Base-by-base conservation (phyloP, 495 filamentous ascomycete species). In the Aspergillus carlsbadensis region DNA sequence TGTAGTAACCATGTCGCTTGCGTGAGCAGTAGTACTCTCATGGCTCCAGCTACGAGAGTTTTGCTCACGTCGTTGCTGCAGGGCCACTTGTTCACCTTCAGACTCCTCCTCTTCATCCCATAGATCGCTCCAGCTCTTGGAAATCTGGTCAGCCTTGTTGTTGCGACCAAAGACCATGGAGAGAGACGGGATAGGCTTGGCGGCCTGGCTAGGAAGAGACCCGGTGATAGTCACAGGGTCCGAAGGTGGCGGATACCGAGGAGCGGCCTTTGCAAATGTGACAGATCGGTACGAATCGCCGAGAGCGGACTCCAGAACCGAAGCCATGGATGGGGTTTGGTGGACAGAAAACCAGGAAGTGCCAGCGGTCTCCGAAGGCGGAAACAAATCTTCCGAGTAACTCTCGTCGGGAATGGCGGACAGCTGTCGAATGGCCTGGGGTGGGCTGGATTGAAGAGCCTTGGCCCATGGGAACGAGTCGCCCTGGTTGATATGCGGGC, bases 111-210 rank as follows among this genome's bases (percentile, higher is more conserved):
- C 92, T 70, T 96, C 92, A 53, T 96, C 92, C 87, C 89, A 97
- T 60, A 97, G 79, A 72, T 97, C 92, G 62, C 91, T 94, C 92
- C 92, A 97, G 79, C 92, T 97, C 84, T 97, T 96, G 24, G 92
- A 94, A 10, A 92, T 88, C 45, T 76, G 70, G 17, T 82, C 74
- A 3, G 87, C 82, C 59, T 81, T 81, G 66, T 88, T 81, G 68
- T 89, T 84, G 67, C 84, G 86, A 22, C 89, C 89, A 66, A 94
- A 93, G 18, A 93, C 82, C 59, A 86, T 80, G 4, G 89, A 84
- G 76, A 95, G 82, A 24, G 84, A 83, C 4, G 85, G 82, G 45
- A 84, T 72, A 34, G 78, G 80, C 54, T 83, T 84, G 61, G 82
- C 81, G 39, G 85, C 79, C 62, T 80, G 84, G 59, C 85, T 88